Conservation (phyloP, 495 filamentous ascomycete species). For the Hypoxylon cercidicola region DNA sequence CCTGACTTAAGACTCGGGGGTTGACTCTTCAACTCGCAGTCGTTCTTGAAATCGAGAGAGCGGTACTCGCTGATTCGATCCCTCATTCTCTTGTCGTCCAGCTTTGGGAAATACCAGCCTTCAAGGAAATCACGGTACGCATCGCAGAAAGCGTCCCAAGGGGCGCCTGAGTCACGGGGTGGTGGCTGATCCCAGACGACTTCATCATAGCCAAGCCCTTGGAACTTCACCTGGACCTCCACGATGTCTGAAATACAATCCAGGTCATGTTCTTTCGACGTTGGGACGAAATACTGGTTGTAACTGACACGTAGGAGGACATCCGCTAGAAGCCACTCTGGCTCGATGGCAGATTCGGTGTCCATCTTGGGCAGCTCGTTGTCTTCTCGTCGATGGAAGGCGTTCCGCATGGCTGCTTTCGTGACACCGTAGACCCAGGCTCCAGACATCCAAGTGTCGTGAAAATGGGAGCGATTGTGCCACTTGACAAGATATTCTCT, state of each 20-base stretch:
- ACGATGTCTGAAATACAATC: constrained; percentile 73
- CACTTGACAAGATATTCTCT: constrained; percentile 95
- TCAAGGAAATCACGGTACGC: constrained; percentile 88
- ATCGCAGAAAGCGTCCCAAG: constrained; percentile 81
- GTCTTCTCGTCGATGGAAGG: constrained; percentile 77
- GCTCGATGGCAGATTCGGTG: constrained; percentile 81
- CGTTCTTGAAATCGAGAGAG: constrained; percentile 68
- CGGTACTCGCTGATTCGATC: constrained; percentile 71
- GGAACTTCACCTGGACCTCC: constrained; percentile 85
- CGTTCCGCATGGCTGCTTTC: constrained; percentile 68
- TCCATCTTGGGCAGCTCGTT: constrained; percentile 72
- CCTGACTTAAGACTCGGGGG: constrained; percentile 78
- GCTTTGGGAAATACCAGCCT: constrained; percentile 71
- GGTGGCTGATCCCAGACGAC: constrained; percentile 90
- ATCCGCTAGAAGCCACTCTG: constrained; percentile 85
- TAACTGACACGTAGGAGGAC: constrained; percentile 86
- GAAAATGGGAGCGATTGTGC: constrained; percentile 79
- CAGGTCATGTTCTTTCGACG: constrained; percentile 72
- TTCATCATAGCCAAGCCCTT: constrained; percentile 95
- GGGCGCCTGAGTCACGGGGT: constrained; percentile 66
- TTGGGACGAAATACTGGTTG: constrained; percentile 43
- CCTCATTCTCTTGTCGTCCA: constrained; percentile 64
- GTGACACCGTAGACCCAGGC: constrained; percentile 89
- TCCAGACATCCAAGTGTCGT: constrained; percentile 85
- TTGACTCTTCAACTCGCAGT: constrained; percentile 75